Conservation (phyloP, 2,329 filamentous ascomycete genomes). For the Penicillium polonicum region DNA sequence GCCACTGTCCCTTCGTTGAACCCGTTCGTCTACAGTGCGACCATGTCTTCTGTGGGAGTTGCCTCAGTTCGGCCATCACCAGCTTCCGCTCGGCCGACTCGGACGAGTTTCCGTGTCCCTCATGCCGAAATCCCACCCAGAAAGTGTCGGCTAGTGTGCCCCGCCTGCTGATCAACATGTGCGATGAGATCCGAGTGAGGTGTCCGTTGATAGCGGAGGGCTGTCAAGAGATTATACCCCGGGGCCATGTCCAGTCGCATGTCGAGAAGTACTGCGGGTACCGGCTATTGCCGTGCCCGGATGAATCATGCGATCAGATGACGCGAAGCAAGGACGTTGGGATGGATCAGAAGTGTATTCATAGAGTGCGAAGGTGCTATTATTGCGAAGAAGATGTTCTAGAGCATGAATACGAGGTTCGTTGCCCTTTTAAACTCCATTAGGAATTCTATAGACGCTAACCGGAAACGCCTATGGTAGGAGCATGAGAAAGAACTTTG, state of each 20-base stretch:
- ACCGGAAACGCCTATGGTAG: conserved; percentile 17
- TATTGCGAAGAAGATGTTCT: conserved; percentile 54
- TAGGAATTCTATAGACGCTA: not conserved
- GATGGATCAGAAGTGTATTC: conserved; percentile 51
- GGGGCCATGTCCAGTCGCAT: conserved; percentile 59
- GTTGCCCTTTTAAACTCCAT: conserved; percentile 10
- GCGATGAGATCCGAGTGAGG: conserved; percentile 60
- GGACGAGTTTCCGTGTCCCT: conserved; percentile 53
- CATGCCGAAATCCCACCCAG: conserved; percentile 52
- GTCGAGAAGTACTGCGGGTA: conserved; percentile 61
- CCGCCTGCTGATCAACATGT: conserved; percentile 59
- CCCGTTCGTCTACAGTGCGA: conserved; percentile 61
- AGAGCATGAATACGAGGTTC: conserved; percentile 54
- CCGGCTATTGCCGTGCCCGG: conserved; percentile 54
- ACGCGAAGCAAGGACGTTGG: conserved; percentile 58
- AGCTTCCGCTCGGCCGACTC: conserved; percentile 31
- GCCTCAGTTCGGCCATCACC: conserved; percentile 52
- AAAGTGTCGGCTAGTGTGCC: conserved; percentile 47
- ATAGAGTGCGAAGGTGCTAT: conserved; percentile 53
- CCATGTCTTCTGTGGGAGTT: conserved; percentile 63
- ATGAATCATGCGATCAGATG: conserved; percentile 50
- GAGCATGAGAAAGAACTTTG: conserved; percentile 41
- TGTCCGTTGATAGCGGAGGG: conserved; percentile 58
- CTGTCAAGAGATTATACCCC: conserved; percentile 54
- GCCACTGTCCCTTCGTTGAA: conserved; percentile 60